phyloP scores from a whole-genome alignment of 345 rosid species.

The Rhizophora mangle region DNA sequence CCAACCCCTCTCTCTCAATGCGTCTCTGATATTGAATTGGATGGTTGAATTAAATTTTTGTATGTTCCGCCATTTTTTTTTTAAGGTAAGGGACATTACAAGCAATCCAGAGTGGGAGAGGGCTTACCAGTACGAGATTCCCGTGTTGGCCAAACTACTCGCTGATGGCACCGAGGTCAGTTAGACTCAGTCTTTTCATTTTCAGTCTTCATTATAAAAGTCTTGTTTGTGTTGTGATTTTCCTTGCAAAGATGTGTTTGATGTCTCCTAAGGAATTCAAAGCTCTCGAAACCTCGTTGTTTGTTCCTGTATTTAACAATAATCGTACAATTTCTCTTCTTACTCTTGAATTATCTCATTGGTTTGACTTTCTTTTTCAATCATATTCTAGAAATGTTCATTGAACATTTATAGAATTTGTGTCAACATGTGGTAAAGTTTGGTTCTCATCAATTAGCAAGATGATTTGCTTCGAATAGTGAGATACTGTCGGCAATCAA shows the following conservation, averaged over 20 bases:
- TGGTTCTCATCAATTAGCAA: not conserved
- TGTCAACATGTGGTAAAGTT: conserved; percentile 8
- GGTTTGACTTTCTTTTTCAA: no score
- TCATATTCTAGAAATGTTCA: no score
- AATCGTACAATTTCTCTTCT: no score
- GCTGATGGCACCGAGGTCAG: conserved; percentile 70
- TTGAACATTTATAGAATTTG: not conserved
- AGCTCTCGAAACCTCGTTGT: no score
- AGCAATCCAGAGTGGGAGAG: conserved; percentile 74
- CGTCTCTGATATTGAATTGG: not conserved
- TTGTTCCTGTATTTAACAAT: no score
- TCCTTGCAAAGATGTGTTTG: not conserved
- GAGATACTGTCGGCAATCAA: conserved; percentile 19
- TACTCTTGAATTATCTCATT: no score
- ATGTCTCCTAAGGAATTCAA: no score
- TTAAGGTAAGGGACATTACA: conserved; percentile 72
- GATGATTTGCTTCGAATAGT: conserved; percentile 5
- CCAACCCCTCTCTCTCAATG: not conserved
- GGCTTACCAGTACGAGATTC: conserved; percentile 79
- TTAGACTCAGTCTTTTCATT: not conserved
- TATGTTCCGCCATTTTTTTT: not conserved
- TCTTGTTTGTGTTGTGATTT: not conserved
- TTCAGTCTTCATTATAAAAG: not conserved
- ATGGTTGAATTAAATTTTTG: conserved; percentile 1
- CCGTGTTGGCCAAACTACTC: conserved; percentile 61